Evolutionary conservation across 176 grass and related monocot species (phyloP).

Genomic region (Musa schizocarpa): DNA sequence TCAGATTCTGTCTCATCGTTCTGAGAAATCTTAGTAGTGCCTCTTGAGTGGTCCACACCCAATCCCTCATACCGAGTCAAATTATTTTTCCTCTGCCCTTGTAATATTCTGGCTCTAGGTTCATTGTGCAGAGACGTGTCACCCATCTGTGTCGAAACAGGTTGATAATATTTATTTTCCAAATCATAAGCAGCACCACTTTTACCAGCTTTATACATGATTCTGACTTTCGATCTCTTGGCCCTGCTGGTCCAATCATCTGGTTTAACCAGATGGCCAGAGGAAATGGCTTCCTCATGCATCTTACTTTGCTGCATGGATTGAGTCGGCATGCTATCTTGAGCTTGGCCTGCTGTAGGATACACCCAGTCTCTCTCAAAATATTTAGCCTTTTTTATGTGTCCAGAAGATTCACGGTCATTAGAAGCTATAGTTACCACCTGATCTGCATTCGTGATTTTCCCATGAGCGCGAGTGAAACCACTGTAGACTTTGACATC

Average conservation of each 20-base stretch:
- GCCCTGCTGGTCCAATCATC: slow-evolving; percentile 35
- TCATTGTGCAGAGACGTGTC: slow-evolving; percentile 30
- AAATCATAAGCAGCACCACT: slow-evolving; percentile 23
- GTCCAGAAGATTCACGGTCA: slow-evolving; percentile 36
- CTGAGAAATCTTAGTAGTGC: slow-evolving; percentile 36
- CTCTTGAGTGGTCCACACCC: slow-evolving; percentile 35
- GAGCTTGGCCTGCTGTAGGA: slow-evolving; percentile 19
- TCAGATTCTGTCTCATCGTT: slow-evolving; percentile 87
- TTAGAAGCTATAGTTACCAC: slow-evolving; percentile 62
- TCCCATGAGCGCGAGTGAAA: slow-evolving; percentile 38
- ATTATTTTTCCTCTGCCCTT: slow-evolving; percentile 36
- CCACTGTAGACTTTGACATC: slow-evolving; percentile 22
- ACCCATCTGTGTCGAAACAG: slow-evolving; percentile 33
- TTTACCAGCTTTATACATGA: slow-evolving; percentile 34
- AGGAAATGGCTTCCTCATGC: slow-evolving; percentile 13
- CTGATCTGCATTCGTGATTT: slow-evolving; percentile 32
- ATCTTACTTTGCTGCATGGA: slow-evolving; percentile 22
- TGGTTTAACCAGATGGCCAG: slow-evolving; percentile 15
- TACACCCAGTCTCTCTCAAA: slow-evolving; percentile 40
- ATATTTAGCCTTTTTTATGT: slow-evolving; percentile 40
- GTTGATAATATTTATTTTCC: slow-evolving; percentile 47
- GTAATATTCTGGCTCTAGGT: slow-evolving; percentile 29
- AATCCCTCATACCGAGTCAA: slow-evolving; percentile 24
- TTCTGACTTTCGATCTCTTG: slow-evolving; percentile 16
- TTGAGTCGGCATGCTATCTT: not conserved